Base-by-base conservation (phyloP, 2,329 filamentous ascomycete genomes). In the Xylariaceae sp. region DNA sequence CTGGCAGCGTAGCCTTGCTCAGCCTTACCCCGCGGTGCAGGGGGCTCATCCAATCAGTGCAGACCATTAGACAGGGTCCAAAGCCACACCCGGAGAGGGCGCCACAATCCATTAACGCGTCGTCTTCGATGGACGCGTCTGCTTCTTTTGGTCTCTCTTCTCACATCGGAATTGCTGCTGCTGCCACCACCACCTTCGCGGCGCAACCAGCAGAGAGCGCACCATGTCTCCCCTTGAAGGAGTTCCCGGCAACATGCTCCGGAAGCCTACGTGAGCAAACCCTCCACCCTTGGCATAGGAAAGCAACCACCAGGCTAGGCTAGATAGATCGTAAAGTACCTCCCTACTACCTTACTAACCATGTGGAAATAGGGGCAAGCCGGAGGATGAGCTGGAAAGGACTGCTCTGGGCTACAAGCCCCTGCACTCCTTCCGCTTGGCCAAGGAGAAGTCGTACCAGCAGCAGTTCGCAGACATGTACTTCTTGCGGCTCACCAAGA, bases 391-490 rank as follows among this genome's bases (percentile, higher is more conserved):
- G 11, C 60, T 73, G 15, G 63, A 75, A 31, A 79, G 81, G 36
- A 64, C 59, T 29, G 46, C 67, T 27, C 71, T 70, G 7, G 54
- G 55, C 35, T 96, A 95, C 66, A 80, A 77, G 36, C 79, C 90
- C 1, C 70, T 93, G 18, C 64, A 77, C 35, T 83, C 80, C 6
- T 96, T 88, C 59, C 65, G 66, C 31, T 75, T 96, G 8, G 73
- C 83, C 16, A 80, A 72, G 50, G 65, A 72, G 38, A 72, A 72
- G 41, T 82, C 88, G 35, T 98, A 96, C 58, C 72, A 89, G 57
- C 92, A 96, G 58, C 92, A 98, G 63, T 98, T 85, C 72, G 86
- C 83, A 42, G 92, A 98, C 60, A 90, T 96, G 77, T 98, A 98
- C 70, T 98, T 95, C 56, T 59, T 95, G 48, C 83, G 92, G 10